Percentiles rank a stretch among this genome's conserved stretches.
phyloP scores from a whole-genome alignment of 306 rosid genomes.

The Senna siamea region DNA sequence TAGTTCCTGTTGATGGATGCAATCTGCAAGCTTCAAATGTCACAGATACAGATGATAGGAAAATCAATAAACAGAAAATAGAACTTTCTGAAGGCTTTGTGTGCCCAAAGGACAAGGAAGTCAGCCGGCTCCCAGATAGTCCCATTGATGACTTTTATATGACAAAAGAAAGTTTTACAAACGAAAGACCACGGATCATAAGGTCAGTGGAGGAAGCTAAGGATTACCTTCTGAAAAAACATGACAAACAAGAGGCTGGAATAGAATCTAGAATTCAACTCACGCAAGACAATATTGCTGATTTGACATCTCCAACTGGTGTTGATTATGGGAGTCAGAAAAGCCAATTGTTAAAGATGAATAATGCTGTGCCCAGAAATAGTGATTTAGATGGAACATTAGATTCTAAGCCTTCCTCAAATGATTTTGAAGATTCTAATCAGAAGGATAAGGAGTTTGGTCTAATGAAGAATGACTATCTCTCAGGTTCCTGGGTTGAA shows the following conservation, averaged over 20 bases:
- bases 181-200: constrained; percentile 66
- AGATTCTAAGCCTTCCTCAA: constrained; percentile 44
- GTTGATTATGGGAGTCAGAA: constrained; percentile 38
- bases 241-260: constrained; percentile 47
- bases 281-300: constrained; percentile 39
- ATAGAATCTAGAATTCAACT: constrained; percentile 36
- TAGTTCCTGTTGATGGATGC: constrained; percentile 31
- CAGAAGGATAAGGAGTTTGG: constrained; percentile 46
- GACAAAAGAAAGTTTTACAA: constrained; percentile 39
- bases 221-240: constrained; percentile 68
- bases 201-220: constrained; percentile 86
- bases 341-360: constrained; percentile 33
- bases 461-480: constrained; percentile 39
- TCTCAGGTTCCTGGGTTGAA: constrained; percentile 36
- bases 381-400: constrained; percentile 43
- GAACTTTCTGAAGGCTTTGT: constrained; percentile 35
- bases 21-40: constrained; percentile 39
- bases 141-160: constrained; percentile 44
- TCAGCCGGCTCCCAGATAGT: constrained; percentile 21
- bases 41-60: constrained; percentile 43
- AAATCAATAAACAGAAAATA: constrained; percentile 40
- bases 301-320: constrained; percentile 43
- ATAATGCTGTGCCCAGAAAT: constrained; percentile 33
- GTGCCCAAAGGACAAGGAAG: constrained; percentile 36
- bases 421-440: constrained; percentile 46